Base-by-base conservation (phyloP, 2,329 filamentous ascomycete species). In the Penicillium hesseltinei region DNA sequence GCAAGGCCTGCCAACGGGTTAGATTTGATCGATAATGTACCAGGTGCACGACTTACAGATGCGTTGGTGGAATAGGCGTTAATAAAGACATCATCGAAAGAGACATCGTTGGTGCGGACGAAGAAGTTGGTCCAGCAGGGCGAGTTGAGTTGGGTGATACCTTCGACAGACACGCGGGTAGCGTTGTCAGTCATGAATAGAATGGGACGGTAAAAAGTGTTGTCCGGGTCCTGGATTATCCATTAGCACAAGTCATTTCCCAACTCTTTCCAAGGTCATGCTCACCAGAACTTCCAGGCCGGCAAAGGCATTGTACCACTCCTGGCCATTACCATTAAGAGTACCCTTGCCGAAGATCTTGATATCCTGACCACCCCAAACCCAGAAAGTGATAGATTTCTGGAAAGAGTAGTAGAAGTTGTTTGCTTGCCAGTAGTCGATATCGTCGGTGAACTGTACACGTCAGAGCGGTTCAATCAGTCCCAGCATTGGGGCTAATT, bases 61-160 rank as follows among this genome's bases (percentile, higher is more conserved):
- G 66, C 71, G 55, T 80, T 81, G 17, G 73, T 80, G n/a, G 82
- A 84, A 19, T 77, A 73, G 0, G 82, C 81, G 13, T 83, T 82
- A 51, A 83, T 82, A 23, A 80, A 76, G 7, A 86, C 77, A 56
- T 84, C 75, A 39, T 81, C 79, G 55, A 82, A 84, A 2, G 78
- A 75, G 49, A 85, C 72, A 58, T 84, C 81, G 66, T 84, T 76
- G 62, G 78, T 84, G 33, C 80, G 80, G 15, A 86, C 82, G 36
- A 87, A 75, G 62, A 86, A 87, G 66, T 84, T 87, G 2, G 81
- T 85, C 84, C 84, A 87, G 74, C 82, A 85, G 1, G 84, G 84
- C 0, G 82, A 85, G 68, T 85, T 82, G 58, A 84, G 80, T 63
- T 86, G 78, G 17, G 81, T 80, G 52, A 87, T 84, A 1, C 84